Evolutionary conservation across 1,139 yeast genomes (phyloP).

Genomic region (Torulaspora pretoriensis): DNA sequence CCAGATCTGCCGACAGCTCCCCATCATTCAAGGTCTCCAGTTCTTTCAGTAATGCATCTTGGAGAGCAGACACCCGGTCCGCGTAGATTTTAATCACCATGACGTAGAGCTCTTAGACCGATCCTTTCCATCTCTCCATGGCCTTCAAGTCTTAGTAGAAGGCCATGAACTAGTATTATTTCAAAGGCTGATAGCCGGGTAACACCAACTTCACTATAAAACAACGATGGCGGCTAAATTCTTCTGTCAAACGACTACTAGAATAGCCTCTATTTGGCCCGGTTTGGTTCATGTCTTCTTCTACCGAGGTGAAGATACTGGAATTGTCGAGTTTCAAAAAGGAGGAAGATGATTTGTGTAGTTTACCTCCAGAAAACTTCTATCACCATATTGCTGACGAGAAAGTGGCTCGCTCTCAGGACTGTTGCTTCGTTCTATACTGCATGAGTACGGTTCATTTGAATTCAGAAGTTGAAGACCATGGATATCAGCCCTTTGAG

Average conservation of each 20-base stretch:
- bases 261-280: background rate
- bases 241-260: background rate
- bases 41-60: conserved; percentile 4
- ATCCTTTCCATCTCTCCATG: background rate
- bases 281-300: background rate
- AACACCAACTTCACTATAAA: background rate
- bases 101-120: background rate
- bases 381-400: conserved; percentile 4
- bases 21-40: conserved; percentile 3
- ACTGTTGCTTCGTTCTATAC: conserved; percentile 10
- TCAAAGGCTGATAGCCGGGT: background rate
- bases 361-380: conserved; percentile 9
- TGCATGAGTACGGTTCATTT: conserved; percentile 8
- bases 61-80: conserved; percentile 1
- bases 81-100: conserved; percentile 1
- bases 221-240: conserved; percentile 7
- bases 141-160: background rate
- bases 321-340: background rate
- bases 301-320: background rate
- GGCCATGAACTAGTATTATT: background rate
- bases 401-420: conserved; percentile 6
- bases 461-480: background rate
- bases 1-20: background rate
- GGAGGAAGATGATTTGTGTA: background rate
- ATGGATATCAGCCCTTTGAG: conserved; percentile 8